A percentile compares a stretch with the other conserved stretches of the same genome.
Conservation (phyloP, 2,329 filamentous ascomycete species). For the Pseudocercospora fuligena region DNA sequence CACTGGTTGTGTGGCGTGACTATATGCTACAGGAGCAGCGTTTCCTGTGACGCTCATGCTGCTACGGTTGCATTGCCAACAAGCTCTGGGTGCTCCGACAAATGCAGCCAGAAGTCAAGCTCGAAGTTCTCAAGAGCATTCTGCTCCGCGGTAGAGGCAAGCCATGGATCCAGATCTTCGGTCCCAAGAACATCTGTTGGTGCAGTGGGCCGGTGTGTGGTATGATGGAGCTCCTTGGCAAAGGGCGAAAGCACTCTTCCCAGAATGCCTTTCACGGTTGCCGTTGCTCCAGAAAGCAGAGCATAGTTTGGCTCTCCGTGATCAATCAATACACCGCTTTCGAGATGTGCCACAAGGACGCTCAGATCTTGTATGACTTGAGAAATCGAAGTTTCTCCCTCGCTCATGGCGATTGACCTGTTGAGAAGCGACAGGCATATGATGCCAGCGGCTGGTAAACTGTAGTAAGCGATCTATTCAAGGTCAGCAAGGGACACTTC, state of each 20-base stretch:
- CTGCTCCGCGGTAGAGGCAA: slow-evolving; percentile 26
- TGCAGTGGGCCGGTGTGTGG: not conserved
- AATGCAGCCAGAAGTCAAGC: slow-evolving; percentile 40
- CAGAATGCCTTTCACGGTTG: slow-evolving; percentile 39
- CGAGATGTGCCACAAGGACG: slow-evolving; percentile 41
- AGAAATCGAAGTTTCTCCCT: slow-evolving; percentile 12
- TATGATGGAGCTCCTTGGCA: slow-evolving; percentile 19
- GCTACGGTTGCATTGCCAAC: not conserved
- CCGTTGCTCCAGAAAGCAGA: slow-evolving; percentile 36
- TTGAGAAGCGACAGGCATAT: slow-evolving; percentile 39
- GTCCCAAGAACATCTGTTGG: slow-evolving; percentile 2
- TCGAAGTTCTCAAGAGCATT: slow-evolving; percentile 35
- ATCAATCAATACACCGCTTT: slow-evolving; percentile 38
- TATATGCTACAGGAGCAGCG: not conserved
- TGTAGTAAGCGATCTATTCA: slow-evolving; percentile 41
- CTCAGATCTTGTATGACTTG: slow-evolving; percentile 40
- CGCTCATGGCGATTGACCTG: slow-evolving; percentile 5
- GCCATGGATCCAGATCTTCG: slow-evolving; percentile 15
- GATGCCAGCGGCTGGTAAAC: slow-evolving; percentile 44
- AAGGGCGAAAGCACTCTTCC: slow-evolving; percentile 13
- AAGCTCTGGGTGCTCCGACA: slow-evolving; percentile 39
- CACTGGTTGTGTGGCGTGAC: too few relatives aligned
- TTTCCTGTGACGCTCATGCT: not conserved
- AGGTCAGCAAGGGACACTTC: slow-evolving; percentile 13
- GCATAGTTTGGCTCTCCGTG: slow-evolving; percentile 39